phyloP scores from a whole-genome alignment of 257 asterid genomes.

The Solanum lycopersicoides region DNA sequence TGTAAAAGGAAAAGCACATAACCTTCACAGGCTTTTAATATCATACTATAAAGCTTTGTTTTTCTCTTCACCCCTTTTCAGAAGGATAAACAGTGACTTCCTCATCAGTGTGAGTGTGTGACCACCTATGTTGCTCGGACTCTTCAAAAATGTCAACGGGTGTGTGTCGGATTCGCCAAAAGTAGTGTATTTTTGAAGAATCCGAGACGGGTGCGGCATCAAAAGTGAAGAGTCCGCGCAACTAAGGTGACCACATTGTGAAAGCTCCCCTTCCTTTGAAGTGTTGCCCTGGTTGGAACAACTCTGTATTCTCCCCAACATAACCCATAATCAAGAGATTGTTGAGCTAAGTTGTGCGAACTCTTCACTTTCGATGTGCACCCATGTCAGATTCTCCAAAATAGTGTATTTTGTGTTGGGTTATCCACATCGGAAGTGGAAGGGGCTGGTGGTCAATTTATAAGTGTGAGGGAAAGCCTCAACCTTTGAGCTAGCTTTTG shows the following conservation, averaged over 20 bases:
- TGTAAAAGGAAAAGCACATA: background rate
- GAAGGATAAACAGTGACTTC: background rate
- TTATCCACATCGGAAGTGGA: too few relatives aligned
- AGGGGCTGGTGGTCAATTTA: too few relatives aligned
- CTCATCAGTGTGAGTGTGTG: background rate
- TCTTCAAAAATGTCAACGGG: too few relatives aligned
- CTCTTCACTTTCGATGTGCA: background rate
- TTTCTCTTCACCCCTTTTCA: background rate
- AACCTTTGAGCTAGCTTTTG: too few relatives aligned
- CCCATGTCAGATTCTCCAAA: background rate
- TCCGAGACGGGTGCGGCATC: too few relatives aligned
- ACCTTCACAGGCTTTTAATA: background rate
- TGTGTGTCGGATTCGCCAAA: too few relatives aligned
- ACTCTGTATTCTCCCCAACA: background rate
- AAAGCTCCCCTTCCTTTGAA: background rate
- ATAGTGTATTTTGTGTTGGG: background rate
- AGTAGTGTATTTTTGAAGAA: too few relatives aligned
- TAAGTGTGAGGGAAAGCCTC: too few relatives aligned
- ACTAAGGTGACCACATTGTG: too few relatives aligned
- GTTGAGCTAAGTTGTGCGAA: background rate
- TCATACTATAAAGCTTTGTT: background rate
- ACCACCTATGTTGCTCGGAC: too few relatives aligned
- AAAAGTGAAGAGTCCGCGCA: too few relatives aligned
- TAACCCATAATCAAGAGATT: background rate
- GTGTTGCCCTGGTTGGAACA: background rate